Evolutionary conservation across 331 rosid genomes (phyloP).

Genomic region (Saraca asoca): DNA sequence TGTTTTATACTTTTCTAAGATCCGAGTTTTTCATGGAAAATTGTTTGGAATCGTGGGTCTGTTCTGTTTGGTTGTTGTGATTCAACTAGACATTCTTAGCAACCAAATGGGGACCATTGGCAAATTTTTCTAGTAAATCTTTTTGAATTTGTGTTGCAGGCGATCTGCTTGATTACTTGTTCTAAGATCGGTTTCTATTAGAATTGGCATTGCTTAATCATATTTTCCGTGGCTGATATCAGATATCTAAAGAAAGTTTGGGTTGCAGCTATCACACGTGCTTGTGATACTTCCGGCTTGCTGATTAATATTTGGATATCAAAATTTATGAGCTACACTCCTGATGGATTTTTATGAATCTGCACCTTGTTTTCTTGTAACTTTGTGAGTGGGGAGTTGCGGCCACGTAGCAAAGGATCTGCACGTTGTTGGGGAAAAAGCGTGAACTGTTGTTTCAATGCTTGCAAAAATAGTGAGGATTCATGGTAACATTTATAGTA

Average conservation of each 20-base stretch:
- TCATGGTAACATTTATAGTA: slow-evolving; percentile 38
- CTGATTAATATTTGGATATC: slow-evolving; percentile 26
- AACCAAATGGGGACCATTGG: slow-evolving; percentile 10
- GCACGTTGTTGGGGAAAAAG: slow-evolving; percentile 42
- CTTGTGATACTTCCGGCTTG: slow-evolving; percentile 15
- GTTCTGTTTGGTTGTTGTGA: slow-evolving; percentile 38
- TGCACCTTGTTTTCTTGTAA: neutral
- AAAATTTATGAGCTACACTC: slow-evolving; percentile 10
- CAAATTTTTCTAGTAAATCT: slow-evolving; percentile 20
- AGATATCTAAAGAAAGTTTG: neutral
- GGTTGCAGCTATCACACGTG: slow-evolving; percentile 12
- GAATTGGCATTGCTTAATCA: slow-evolving; percentile 31
- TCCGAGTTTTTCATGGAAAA: slow-evolving; percentile 35
- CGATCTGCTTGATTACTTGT: slow-evolving; percentile 48
- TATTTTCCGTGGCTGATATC: neutral
- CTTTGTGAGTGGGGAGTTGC: slow-evolving; percentile 32
- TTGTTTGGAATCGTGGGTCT: slow-evolving; percentile 4
- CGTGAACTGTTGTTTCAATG: slow-evolving; percentile 53
- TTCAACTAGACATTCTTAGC: slow-evolving; percentile 12
- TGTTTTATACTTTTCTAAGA: slow-evolving; percentile 36
- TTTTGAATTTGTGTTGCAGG: slow-evolving; percentile 36
- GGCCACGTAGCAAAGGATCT: slow-evolving; percentile 21
- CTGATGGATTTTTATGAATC: slow-evolving; percentile 29
- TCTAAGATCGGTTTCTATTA: slow-evolving; percentile 21
- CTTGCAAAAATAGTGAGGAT: slow-evolving; percentile 45